phyloP scores from a whole-genome alignment of 2,329 filamentous ascomycete genomes.

The Alternaria angustiovoidea region DNA sequence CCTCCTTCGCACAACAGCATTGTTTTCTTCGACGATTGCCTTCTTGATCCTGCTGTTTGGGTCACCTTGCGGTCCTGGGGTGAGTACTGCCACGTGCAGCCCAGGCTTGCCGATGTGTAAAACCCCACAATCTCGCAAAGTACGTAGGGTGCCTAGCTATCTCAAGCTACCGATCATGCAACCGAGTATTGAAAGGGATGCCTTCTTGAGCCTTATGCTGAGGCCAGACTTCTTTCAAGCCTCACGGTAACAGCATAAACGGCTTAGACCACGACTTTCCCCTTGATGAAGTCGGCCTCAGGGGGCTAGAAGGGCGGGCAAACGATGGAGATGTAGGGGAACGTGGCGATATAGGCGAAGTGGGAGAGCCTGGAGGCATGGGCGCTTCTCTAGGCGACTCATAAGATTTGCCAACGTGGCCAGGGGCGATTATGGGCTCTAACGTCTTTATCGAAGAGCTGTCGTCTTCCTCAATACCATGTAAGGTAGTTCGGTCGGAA shows the following conservation, averaged over 20 bases:
- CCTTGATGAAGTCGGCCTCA: slow-evolving; percentile 23
- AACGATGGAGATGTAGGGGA: slow-evolving; percentile 20
- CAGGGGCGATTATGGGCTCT: slow-evolving; percentile 19
- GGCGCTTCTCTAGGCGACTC: slow-evolving; percentile 26
- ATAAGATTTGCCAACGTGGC: slow-evolving; percentile 23
- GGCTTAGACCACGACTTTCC: slow-evolving; percentile 44
- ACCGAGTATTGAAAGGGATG: slow-evolving; percentile 15
- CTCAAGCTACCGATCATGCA: slow-evolving; percentile 7
- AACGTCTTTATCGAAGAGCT: slow-evolving; percentile 39
- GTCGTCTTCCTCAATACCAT: slow-evolving; percentile 44
- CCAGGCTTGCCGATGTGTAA: not conserved
- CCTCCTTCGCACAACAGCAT: slow-evolving; percentile 6
- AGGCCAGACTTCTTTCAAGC: not conserved
- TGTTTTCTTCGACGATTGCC: not conserved
- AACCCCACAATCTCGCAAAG: slow-evolving; percentile 11
- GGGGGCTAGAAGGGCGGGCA: slow-evolving; percentile 26
- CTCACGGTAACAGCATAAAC: slow-evolving; percentile 41
- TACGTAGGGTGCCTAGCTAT: slow-evolving; percentile 16
- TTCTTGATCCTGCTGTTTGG: slow-evolving; percentile 12
- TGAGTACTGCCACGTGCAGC: not conserved
- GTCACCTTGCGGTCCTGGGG: slow-evolving; percentile 2
- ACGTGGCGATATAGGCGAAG: slow-evolving; percentile 12
- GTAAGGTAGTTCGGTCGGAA: slow-evolving; percentile 39
- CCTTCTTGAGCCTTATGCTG: slow-evolving; percentile 8
- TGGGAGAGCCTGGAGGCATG: slow-evolving; percentile 30